Percentiles rank a stretch among this genome's conserved stretches.
phyloP scores from a whole-genome alignment of 495 filamentous ascomycete genomes.

The Tuber indicum region DNA sequence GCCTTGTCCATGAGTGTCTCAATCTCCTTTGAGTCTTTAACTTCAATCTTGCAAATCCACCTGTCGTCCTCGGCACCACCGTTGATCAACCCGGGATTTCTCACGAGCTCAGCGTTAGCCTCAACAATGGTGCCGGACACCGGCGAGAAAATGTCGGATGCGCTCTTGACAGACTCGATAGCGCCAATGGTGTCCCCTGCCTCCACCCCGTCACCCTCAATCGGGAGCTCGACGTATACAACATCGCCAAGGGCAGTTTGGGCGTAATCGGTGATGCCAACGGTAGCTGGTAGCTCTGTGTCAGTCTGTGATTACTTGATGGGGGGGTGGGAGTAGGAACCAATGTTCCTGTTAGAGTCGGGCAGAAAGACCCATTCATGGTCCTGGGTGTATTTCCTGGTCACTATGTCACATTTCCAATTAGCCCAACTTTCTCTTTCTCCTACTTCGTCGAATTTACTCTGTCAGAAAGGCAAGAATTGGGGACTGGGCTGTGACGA shows the following conservation, averaged over 20 bases:
- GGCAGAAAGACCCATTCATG: slow-evolving; percentile 97
- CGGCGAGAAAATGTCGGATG: slow-evolving; percentile 89
- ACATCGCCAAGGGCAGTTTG: slow-evolving; percentile 88
- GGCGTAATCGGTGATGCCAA: slow-evolving; percentile 89
- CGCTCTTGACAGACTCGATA: slow-evolving; percentile 96
- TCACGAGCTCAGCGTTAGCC: slow-evolving; percentile 65
- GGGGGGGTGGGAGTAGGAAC: slow-evolving; percentile 27
- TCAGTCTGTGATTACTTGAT: background rate
- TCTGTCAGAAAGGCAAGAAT: background rate
- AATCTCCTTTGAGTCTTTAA: slow-evolving; percentile 54
- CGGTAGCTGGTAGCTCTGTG: slow-evolving; percentile 50
- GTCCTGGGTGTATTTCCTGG: slow-evolving; percentile 88
- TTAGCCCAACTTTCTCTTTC: background rate
- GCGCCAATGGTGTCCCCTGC: slow-evolving; percentile 80
- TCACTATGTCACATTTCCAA: background rate
- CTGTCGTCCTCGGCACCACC: slow-evolving; percentile 66
- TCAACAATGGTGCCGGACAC: slow-evolving; percentile 66
- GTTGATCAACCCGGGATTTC: slow-evolving; percentile 81
- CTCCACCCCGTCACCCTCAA: slow-evolving; percentile 54
- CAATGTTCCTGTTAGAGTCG: slow-evolving; percentile 54
- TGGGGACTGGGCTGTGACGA: background rate
- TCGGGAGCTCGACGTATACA: slow-evolving; percentile 90
- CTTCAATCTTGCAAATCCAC: slow-evolving; percentile 84
- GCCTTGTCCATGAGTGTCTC: slow-evolving; percentile 65
- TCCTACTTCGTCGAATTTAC: background rate